Conservation (phyloP, 768 basidiomycete species). For the Auricularia auricula-judae region DNA sequence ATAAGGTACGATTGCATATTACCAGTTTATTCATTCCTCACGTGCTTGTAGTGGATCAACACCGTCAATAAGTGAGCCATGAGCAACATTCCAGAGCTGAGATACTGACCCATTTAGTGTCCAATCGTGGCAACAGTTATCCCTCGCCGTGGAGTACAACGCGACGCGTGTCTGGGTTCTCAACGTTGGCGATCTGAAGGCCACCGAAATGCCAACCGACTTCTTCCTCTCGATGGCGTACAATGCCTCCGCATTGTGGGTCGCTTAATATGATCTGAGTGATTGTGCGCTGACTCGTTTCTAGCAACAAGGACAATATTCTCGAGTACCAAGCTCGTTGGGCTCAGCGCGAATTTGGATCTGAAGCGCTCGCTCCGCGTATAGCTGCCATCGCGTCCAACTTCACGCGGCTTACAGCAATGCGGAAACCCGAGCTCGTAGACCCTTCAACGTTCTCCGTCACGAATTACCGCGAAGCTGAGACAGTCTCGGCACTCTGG, state of each 20-base stretch:
- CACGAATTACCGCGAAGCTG: constrained; percentile 62
- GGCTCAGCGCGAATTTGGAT: constrained; percentile 56
- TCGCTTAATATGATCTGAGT: not conserved
- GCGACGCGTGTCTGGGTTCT: constrained; percentile 57
- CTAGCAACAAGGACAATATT: constrained; percentile 39
- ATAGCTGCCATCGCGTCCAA: constrained; percentile 46
- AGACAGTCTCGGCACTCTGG: constrained; percentile 43
- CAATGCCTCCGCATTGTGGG: constrained; percentile 36
- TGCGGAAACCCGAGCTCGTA: constrained; percentile 56
- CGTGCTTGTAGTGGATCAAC: not conserved
- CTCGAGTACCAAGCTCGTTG: constrained; percentile 41
- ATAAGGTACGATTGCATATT: not conserved
- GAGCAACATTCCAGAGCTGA: not conserved
- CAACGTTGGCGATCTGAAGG: constrained; percentile 69
- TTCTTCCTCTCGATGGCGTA: constrained; percentile 54
- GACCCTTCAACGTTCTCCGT: constrained; percentile 52
- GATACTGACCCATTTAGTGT: not conserved
- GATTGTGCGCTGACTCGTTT: not conserved
- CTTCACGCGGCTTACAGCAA: constrained; percentile 43
- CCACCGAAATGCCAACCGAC: constrained; percentile 59
- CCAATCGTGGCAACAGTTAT: constrained; percentile 58
- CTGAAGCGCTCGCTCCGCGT: constrained; percentile 24
- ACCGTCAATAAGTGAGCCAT: constrained; percentile 11
- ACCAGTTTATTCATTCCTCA: no score
- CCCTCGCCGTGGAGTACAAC: constrained; percentile 46